These are phyloP conservation scores for Sporothrix humicola DNA, from an alignment of 2,329 filamentous ascomycete genomes.

Conservation along the genomic window DNA sequence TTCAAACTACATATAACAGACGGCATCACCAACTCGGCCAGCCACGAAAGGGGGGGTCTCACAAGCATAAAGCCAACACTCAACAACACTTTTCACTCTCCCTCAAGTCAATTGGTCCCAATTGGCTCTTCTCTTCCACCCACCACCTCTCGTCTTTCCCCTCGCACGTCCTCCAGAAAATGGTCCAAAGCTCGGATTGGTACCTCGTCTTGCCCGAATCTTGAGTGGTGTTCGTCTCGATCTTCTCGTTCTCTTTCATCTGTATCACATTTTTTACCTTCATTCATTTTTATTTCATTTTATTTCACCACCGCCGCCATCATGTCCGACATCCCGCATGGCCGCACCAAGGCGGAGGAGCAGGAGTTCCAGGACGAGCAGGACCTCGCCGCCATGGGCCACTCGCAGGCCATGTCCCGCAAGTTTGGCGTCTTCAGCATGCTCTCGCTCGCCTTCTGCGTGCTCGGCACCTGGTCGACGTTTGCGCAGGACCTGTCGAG, in stretches of 20 bases:
- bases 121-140: background rate
- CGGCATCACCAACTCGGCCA: constrained; percentile 9
- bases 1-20: constrained; percentile 24
- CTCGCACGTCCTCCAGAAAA: constrained; percentile 27
- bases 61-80: background rate
- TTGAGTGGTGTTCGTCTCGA: constrained; percentile 11
- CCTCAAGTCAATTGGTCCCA: background rate
- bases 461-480: constrained; percentile 38
- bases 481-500: constrained; percentile 37
- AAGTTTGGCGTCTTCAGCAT: constrained; percentile 36
- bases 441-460: constrained; percentile 38
- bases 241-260: background rate
- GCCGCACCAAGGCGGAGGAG: constrained; percentile 30
- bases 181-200: constrained; percentile 29
- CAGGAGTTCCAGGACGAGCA: constrained; percentile 34
- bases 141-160: background rate
- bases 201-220: constrained; percentile 30
- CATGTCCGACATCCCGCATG: constrained; percentile 30
- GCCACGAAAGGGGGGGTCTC: background rate
- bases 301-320: background rate
- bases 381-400: constrained; percentile 36
- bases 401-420: constrained; percentile 36
- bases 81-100: background rate
- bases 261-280: background rate
- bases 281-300: background rate